phyloP scores from a whole-genome alignment of 805 yeast genomes.

The Cyberlindnera maritima region DNA sequence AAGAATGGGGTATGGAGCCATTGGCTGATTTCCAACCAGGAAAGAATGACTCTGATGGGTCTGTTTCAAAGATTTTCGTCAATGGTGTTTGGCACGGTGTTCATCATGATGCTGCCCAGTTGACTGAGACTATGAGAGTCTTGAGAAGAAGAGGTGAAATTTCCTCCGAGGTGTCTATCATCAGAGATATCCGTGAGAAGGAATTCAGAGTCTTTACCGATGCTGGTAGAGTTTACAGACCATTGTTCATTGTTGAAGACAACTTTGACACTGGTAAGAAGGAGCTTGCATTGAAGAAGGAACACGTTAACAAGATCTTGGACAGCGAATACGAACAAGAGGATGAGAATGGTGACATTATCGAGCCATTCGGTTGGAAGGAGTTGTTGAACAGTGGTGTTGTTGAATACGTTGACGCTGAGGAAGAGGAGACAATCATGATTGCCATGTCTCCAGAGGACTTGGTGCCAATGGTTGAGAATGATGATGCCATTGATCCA shows the following conservation, averaged over 20 bases:
- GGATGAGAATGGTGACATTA: background rate
- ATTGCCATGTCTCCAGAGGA: conserved; percentile 99
- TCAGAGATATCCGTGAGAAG: conserved; percentile 94
- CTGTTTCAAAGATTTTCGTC: conserved; percentile 92
- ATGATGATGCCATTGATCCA: conserved; percentile 32
- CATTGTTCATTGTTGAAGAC: conserved; percentile 89
- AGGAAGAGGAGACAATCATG: conserved; percentile 97
- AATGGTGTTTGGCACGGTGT: conserved; percentile 99
- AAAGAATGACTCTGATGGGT: conserved; percentile 75
- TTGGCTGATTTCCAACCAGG: conserved; percentile 94
- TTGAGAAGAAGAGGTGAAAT: conserved; percentile 95
- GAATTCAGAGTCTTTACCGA: conserved; percentile 96
- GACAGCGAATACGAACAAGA: conserved; percentile 39
- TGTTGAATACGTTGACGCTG: conserved; percentile 97
- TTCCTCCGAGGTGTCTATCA: conserved; percentile 93
- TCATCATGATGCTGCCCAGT: conserved; percentile 91
- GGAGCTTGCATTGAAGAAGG: conserved; percentile 80
- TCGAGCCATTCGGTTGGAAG: conserved; percentile 69
- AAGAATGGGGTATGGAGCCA: conserved; percentile 99
- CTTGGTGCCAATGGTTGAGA: conserved; percentile 61
- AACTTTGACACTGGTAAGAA: conserved; percentile 61
- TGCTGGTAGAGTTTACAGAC: conserved; percentile 98
- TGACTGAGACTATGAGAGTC: conserved; percentile 86
- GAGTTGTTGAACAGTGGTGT: conserved; percentile 80
- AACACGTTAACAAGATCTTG: conserved; percentile 70